Conservation (phyloP, 2,329 filamentous ascomycete species). For the Periconia sp. region DNA sequence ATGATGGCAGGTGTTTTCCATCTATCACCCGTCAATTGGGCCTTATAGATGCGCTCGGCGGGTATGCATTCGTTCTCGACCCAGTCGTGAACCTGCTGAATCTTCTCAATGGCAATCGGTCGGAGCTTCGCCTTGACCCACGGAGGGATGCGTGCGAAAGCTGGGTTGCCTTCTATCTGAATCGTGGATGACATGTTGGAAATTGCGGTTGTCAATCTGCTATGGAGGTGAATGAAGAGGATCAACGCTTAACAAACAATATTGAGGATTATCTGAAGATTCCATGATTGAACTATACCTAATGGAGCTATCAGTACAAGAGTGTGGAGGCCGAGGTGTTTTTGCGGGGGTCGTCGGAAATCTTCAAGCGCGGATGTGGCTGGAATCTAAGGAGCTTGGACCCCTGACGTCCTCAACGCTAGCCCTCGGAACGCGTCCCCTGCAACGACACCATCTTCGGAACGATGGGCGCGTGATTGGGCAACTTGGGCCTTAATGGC, state of each 20-base stretch:
- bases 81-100: slow-evolving; percentile 51
- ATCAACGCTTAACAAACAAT: slow-evolving; percentile 7
- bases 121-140: slow-evolving; percentile 61
- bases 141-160: slow-evolving; percentile 48
- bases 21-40: slow-evolving; percentile 39
- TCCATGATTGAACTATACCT: slow-evolving; percentile 24
- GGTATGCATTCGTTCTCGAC: slow-evolving; percentile 55
- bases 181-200: slow-evolving; percentile 24
- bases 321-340: slow-evolving; percentile 26
- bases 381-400: slow-evolving; percentile 21
- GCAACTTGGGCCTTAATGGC: background rate
- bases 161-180: slow-evolving; percentile 37
- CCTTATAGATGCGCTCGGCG: slow-evolving; percentile 51
- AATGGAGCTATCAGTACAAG: slow-evolving; percentile 12
- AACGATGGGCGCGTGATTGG: slow-evolving; percentile 10
- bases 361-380: slow-evolving; percentile 35
- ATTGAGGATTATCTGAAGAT: slow-evolving; percentile 10
- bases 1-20: slow-evolving; percentile 52
- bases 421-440: slow-evolving; percentile 7
- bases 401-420: slow-evolving; percentile 8
- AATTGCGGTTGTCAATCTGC: background rate
- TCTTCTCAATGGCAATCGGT: slow-evolving; percentile 50
- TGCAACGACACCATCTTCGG: slow-evolving; percentile 4
- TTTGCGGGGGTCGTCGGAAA: slow-evolving; percentile 26
- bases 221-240: slow-evolving; percentile 14